Base-by-base conservation (phyloP, 352 stramenopile species). In the Chrysophaeum taylorii region DNA sequence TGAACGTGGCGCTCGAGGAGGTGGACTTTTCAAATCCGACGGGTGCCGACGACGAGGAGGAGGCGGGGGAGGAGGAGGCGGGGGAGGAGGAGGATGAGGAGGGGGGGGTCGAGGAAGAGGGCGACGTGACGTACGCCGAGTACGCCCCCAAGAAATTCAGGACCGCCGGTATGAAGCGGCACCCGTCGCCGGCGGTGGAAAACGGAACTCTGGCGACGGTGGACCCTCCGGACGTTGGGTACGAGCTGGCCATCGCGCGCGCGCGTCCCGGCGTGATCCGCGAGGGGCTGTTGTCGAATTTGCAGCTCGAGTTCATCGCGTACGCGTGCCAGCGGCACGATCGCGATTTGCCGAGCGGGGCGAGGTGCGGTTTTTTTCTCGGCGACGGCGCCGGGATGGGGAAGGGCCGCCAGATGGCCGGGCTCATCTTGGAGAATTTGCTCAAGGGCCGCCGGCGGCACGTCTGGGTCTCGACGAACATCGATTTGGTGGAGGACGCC, bases 391-490 rank as follows among this genome's bases (percentile, higher is more conserved):
- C 79, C 23, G 84, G 83, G 36, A 82, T 90, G 61, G 86, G 86
- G 14, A 91, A 92, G 70, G 86, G 86, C 16, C 76, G 86, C 0
- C 84, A 90, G 71, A 81, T 90, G 38, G 80, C 83, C 33, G 57
- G 57, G 5, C 31, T 66, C 33, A 66, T 66, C 57, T 18, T 45
- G 14, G 33, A 66, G 57, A 66, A 66, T 36, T 9, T 42, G 33
- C 33, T 45, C 9, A 69, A 77, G n/a, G 81, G 82, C 21, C 69
- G 79, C n/a, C 72, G 67, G 27, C 75, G 81, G 53, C 84, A 91
- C 73, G 69, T 92, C 0, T 93, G 87, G 87, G 74, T 89, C n/a
- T 85, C 80, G 43, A 45, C 35, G 31, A 66, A 45, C 36, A 66
- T 48, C 33, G 84, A 91, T 70, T 75, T 92, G 0, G 41, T 78